Conservation (phyloP, 306 rosid species). For the Biancaea sappan region DNA sequence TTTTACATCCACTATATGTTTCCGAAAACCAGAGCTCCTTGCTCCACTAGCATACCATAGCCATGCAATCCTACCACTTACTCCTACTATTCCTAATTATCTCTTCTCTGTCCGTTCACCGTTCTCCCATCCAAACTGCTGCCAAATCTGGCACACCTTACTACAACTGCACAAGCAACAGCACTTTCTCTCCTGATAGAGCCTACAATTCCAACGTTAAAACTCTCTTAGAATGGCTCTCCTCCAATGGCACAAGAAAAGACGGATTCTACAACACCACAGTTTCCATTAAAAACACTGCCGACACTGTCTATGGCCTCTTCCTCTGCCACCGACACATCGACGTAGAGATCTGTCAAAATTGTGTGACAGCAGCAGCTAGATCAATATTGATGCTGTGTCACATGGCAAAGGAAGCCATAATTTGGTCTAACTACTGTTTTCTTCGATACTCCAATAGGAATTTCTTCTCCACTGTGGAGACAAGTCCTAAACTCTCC, state of each 20-base stretch:
- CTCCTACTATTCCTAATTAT: constrained; percentile 24
- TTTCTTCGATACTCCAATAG: constrained; percentile 32
- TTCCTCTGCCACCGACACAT: background rate
- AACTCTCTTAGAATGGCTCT: constrained; percentile 33
- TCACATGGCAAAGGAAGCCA: constrained; percentile 29
- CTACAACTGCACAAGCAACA: constrained; percentile 38
- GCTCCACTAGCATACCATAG: background rate
- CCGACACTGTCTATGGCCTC: constrained; percentile 25
- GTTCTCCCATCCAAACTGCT: constrained; percentile 24
- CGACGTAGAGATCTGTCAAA: background rate
- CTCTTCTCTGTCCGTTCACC: constrained; percentile 2
- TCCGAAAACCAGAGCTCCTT: background rate
- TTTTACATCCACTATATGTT: background rate
- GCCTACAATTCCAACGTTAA: constrained; percentile 19
- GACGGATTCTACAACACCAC: constrained; percentile 26
- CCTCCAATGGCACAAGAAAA: constrained; percentile 31
- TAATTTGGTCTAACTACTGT: constrained; percentile 27
- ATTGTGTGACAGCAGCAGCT: constrained; percentile 20
- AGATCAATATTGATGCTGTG: constrained; percentile 14
- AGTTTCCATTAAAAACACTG: background rate
- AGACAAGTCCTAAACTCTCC: constrained; percentile 24
- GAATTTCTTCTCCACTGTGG: constrained; percentile 25
- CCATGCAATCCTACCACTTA: constrained; percentile 31
- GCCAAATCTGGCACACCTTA: background rate
- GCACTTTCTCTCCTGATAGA: constrained; percentile 17